Base-by-base conservation (phyloP, 345 rosid species). In the Cardamine occulta region DNA sequence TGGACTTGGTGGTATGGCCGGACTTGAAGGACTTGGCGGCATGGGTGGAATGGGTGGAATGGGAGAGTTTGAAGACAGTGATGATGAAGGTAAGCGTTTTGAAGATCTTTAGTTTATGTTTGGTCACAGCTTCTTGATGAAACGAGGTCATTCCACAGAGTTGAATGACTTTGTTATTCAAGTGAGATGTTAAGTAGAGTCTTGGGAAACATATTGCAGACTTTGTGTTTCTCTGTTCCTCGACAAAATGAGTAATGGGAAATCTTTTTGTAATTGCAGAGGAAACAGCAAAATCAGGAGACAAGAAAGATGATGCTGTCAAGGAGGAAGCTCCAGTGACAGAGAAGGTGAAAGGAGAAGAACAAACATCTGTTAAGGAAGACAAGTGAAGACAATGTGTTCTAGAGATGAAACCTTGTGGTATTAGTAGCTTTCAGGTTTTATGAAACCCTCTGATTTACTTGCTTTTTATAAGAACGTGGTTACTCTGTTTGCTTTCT, bases 1-100 rank as follows among this genome's bases (percentile, higher is more conserved):
- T 3, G 87, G 79, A 1, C 52, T 84, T 12, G 70, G 64, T 0
- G 87, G 78, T 0, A 74, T 84, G 80, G 69, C 56, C 0, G 79
- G 77, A 26, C 45, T 72, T 53, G 82, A 68, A 15, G 76, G 70
- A 39, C 62, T 78, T 47, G 74, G 79, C 0, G 74, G 74, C 2
- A 28, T 28, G 76, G 84, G 84, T 4, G 96, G 79, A 0, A 58
- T 68, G 72, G 87, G 73, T 17, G 90, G 76, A 5, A 80, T 89
- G 87, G 90, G 81, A 51, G 97, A 88, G 21, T 86, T 87, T 59
- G 98, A 88, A 18, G 97, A 86, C 80, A 91, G 93, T 79, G 98
- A 93, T 75, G 96, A 88, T 70, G 98, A 93, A 82, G 96, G 98
- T 93, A 82, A 80, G n/a, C 8, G 29, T 52, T 47, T 17, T 48